Base-by-base conservation (phyloP, 2,329 filamentous ascomycete genomes). In the Aspergillus sp. region DNA sequence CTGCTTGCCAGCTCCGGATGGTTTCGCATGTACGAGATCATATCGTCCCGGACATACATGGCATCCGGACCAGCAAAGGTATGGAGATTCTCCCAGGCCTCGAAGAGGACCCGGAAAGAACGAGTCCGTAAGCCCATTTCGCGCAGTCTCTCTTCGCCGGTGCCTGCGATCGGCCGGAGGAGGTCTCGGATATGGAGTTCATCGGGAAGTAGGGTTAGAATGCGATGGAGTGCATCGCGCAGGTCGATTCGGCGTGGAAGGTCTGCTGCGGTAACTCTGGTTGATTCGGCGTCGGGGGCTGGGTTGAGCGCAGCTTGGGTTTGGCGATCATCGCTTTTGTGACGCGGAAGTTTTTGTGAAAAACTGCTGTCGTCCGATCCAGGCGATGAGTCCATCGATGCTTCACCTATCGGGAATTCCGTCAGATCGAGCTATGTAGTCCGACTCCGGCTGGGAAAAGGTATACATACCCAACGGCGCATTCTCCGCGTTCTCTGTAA, bases 21-120 rank as follows among this genome's bases (percentile, higher is more conserved):
- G 25, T 60, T 58, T 19, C 66, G 65, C 13, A 76, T 59, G 52
- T 71, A 71, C 40, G 71, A 70, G 42, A 76, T 65, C 36, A 76
- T 61, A 50, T 76, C 71, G 60, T 75, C 73, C n/a, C 72, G 70
- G 23, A 74, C 64, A 47, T 69, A 69, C 40, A 42, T 21, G 16
- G 19, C 40, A 4, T 20, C 40, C 5, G n/a, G 2, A 5, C 16
- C 16, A 20, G 16, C 5, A n/a, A 42, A 13, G 16, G 19, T 20
- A 17, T 42, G 40, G 16, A 42, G 40, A 14, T 42, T 17, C 17
- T 42, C 40, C 40, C 40, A 42, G 19, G 40, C 40, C 40, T 42
- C 40, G 19, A 42, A 20, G 11, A 42, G 19, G 6, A 21, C 17
- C 40, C 11, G 20, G 40, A 42, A 42, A 4, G 40, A 42, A 17